Evolutionary conservation across 2,329 filamentous ascomycete genomes (phyloP).

Genomic region (Calonectria multiphialidica): DNA sequence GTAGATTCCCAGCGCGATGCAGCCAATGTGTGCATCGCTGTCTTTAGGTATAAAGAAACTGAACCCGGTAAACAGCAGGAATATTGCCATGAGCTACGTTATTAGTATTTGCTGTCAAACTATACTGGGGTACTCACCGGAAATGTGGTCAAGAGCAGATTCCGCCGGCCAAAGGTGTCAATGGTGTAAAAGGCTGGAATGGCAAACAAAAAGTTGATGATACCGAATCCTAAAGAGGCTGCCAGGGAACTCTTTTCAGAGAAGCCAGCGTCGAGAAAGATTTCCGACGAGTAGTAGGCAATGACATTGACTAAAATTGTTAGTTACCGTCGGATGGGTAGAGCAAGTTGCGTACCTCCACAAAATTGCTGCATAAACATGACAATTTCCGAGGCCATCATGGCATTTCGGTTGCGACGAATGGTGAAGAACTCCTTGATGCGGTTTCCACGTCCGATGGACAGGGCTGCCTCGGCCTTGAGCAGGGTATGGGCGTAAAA

Average conservation of each 20-base stretch:
- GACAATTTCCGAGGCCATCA: slow-evolving; percentile 70
- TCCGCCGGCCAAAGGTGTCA: slow-evolving; percentile 75
- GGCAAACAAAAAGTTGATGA: slow-evolving; percentile 73
- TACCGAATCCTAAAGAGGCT: slow-evolving; percentile 47
- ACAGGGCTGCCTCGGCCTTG: slow-evolving; percentile 62
- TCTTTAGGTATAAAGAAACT: slow-evolving; percentile 41
- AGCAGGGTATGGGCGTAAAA: slow-evolving; percentile 70
- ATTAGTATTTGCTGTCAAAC: background rate
- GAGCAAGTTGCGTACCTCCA: slow-evolving; percentile 50
- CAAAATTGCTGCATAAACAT: slow-evolving; percentile 75
- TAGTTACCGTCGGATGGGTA: background rate
- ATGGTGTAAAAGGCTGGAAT: slow-evolving; percentile 47
- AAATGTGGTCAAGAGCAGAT: slow-evolving; percentile 55
- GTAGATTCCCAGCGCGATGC: slow-evolving; percentile 46
- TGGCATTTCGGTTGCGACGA: slow-evolving; percentile 65
- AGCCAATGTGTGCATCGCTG: slow-evolving; percentile 39
- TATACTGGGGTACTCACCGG: slow-evolving; percentile 30
- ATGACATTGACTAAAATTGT: slow-evolving; percentile 34
- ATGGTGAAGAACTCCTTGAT: slow-evolving; percentile 70
- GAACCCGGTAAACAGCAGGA: slow-evolving; percentile 56
- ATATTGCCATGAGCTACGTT: slow-evolving; percentile 64
- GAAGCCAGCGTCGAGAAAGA: slow-evolving; percentile 39
- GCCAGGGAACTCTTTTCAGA: slow-evolving; percentile 39
- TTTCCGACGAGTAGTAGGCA: slow-evolving; percentile 43
- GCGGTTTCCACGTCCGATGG: slow-evolving; percentile 47